Evolutionary conservation across 345 rosid species (phyloP).

Genomic region (Citrus medica): DNA sequence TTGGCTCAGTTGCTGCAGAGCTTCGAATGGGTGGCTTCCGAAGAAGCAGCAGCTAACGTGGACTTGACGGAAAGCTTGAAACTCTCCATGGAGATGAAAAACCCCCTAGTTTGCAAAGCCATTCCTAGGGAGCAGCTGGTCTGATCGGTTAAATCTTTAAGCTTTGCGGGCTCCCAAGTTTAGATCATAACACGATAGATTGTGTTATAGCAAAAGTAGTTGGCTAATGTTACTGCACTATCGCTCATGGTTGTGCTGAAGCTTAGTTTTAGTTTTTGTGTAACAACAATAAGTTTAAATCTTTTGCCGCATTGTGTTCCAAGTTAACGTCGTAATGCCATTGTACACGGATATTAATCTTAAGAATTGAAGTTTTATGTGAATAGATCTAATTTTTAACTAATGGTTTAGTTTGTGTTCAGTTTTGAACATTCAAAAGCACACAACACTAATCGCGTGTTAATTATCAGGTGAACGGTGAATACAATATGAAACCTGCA

Average conservation of each 20-base stretch:
- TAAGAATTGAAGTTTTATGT: neutral
- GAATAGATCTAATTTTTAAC: neutral
- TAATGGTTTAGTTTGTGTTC: neutral
- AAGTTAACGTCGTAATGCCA: neutral
- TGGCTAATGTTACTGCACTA: neutral
- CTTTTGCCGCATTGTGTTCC: neutral
- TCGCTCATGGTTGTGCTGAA: neutral
- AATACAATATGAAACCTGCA: neutral
- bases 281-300: neutral
- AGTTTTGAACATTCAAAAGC: no score
- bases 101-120: conserved; percentile 50
- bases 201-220: neutral
- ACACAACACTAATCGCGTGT: no score
- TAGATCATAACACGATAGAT: neutral
- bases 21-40: conserved; percentile 41
- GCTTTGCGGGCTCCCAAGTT: neutral
- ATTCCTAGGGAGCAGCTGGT: conserved; percentile 33
- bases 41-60: conserved; percentile 19
- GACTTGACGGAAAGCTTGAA: conserved; percentile 48
- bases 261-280: neutral
- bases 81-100: conserved; percentile 67
- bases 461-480: no score
- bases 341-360: neutral
- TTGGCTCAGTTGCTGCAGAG: conserved; percentile 50
- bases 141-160: neutral